Conservation (phyloP, 2,329 filamentous ascomycete species). For the Alternaria infectoria region DNA sequence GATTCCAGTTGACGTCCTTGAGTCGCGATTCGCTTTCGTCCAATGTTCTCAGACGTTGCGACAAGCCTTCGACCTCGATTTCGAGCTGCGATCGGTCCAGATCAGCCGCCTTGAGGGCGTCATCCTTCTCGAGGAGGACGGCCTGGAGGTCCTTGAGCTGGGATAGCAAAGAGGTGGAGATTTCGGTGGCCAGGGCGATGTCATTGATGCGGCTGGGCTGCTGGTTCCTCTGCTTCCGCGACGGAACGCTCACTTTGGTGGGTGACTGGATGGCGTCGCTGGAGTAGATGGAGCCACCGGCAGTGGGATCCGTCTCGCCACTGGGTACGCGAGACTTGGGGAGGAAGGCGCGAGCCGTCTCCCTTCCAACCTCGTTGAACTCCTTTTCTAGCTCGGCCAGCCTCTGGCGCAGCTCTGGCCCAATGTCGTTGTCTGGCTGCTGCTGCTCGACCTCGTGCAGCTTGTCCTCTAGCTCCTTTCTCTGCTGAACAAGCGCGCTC, state of each 20-base stretch:
- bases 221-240: conserved; percentile 88
- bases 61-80: conserved; percentile 77
- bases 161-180: conserved; percentile 91
- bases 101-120: conserved; percentile 76
- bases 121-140: conserved; percentile 85
- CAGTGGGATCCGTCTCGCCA: conserved; percentile 44
- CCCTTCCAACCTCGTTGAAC: conserved; percentile 90
- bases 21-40: conserved; percentile 96
- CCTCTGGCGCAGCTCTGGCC: conserved; percentile 80
- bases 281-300: conserved; percentile 65
- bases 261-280: conserved; percentile 85
- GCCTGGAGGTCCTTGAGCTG: conserved; percentile 91
- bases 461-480: conserved; percentile 79
- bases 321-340: conserved; percentile 80
- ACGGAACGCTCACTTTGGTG: conserved; percentile 85
- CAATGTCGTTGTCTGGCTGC: conserved; percentile 73
- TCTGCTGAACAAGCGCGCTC: conserved; percentile 84
- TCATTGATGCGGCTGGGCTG: conserved; percentile 88
- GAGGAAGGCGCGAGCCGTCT: conserved; percentile 86
- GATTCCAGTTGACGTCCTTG: conserved; percentile 98
- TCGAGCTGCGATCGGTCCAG: conserved; percentile 80
- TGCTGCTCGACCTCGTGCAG: conserved; percentile 84
- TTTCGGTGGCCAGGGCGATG: conserved; percentile 97
- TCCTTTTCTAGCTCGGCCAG: conserved; percentile 89
- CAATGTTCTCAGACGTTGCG: conserved; percentile 78